A percentile compares a stretch with the other conserved stretches of the same genome.
These are phyloP conservation scores for Arachnomyces sp. DNA, from an alignment of 2,329 filamentous ascomycete species.

Conservation along the genomic window DNA sequence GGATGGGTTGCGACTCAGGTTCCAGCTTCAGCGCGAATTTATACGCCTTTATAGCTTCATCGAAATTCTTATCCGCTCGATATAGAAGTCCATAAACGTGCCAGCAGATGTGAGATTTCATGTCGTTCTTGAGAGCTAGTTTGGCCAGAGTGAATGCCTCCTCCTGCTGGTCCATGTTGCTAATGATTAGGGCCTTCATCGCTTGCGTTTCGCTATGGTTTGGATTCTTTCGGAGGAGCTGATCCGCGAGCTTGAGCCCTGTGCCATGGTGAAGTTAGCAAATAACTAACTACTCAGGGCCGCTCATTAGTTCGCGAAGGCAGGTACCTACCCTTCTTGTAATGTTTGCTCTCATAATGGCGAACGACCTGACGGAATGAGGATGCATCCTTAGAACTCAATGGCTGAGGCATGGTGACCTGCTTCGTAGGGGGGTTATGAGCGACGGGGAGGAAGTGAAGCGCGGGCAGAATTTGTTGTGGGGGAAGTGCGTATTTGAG, in stretches of 20 bases:
- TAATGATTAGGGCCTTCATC: conserved; percentile 97
- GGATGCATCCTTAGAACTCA: conserved; percentile 75
- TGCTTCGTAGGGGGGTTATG: not conserved
- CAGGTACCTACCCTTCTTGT: conserved; percentile 63
- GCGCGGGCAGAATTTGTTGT: no score
- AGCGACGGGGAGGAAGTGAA: no score
- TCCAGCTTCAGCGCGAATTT: conserved; percentile 90
- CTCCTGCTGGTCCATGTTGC: conserved; percentile 81
- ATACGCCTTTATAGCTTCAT: conserved; percentile 98
- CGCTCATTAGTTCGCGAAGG: conserved; percentile 7
- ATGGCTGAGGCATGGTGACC: conserved; percentile 39
- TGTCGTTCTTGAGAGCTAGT: conserved; percentile 84
- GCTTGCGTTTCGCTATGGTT: conserved; percentile 97
- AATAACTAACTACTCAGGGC: conserved; percentile 5
- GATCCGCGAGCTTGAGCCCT: conserved; percentile 91
- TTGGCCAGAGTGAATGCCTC: conserved; percentile 93
- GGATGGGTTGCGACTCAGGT: conserved; percentile 89
- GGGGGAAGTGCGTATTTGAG: no score
- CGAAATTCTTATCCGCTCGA: conserved; percentile 91
- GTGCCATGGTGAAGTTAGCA: conserved; percentile 9
- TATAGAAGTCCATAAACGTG: conserved; percentile 96
- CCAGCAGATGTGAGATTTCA: conserved; percentile 99
- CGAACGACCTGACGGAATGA: conserved; percentile 93
- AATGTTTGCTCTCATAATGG: conserved; percentile 96
- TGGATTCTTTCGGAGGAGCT: conserved; percentile 89